Conservation (phyloP, 768 basidiomycete genomes). For the Suillus decipiens region DNA sequence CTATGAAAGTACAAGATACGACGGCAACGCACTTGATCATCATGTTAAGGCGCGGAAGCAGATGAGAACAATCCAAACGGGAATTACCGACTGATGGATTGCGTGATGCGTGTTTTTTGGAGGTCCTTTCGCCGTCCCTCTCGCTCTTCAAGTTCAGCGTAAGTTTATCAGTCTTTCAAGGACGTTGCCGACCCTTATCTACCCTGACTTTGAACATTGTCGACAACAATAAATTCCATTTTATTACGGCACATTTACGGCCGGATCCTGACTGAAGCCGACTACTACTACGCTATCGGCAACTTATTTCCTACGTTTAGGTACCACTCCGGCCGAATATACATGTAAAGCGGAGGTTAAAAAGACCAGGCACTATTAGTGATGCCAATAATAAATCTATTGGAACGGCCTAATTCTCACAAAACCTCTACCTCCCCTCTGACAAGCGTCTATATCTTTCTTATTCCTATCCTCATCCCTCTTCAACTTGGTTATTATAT, state of each 20-base stretch:
- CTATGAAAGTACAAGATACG: not conserved
- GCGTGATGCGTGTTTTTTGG: not conserved
- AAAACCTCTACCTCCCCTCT: slow-evolving; percentile 20
- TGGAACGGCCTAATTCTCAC: slow-evolving; percentile 27
- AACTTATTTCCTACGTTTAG: not conserved
- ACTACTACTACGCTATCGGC: not conserved
- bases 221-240: not conserved
- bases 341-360: slow-evolving; percentile 29
- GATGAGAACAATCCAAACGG: not conserved
- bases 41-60: not conserved
- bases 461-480: slow-evolving; percentile 12
- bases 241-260: not conserved
- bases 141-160: too few species aligned
- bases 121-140: not conserved
- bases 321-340: not conserved
- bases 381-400: slow-evolving; percentile 13
- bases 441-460: slow-evolving; percentile 23
- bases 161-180: not conserved
- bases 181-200: not conserved
- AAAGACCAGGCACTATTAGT: slow-evolving; percentile 26
- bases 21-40: not conserved
- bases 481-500: slow-evolving; percentile 2
- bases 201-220: not conserved
- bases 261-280: slow-evolving; percentile 2
- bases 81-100: not conserved